phyloP scores from a whole-genome alignment of 306 rosid genomes.

The Casuarina cunninghamiana region DNA sequence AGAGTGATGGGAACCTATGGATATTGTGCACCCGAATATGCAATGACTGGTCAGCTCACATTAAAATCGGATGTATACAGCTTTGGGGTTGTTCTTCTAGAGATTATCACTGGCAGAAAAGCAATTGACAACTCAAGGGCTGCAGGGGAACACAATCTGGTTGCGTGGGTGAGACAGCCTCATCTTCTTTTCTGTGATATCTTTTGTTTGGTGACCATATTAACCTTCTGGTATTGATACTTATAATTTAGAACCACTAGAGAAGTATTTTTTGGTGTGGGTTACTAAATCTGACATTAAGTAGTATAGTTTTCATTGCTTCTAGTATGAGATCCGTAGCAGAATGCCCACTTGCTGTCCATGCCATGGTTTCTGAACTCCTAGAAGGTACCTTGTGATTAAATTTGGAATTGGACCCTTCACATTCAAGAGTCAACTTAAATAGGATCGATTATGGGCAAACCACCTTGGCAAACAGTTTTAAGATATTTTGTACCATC shows the following conservation, averaged over 20 bases:
- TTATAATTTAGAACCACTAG: background rate
- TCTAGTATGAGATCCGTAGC: background rate
- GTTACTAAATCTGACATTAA: background rate
- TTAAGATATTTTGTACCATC: background rate
- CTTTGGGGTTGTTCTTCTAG: slow-evolving; percentile 62
- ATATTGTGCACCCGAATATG: slow-evolving; percentile 64
- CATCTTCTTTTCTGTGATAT: slow-evolving; percentile 13
- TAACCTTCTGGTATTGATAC: slow-evolving; percentile 1
- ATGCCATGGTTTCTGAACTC: background rate
- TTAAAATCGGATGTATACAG: slow-evolving; percentile 58
- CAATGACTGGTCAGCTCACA: slow-evolving; percentile 67
- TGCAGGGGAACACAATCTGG: slow-evolving; percentile 57
- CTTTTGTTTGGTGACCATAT: background rate
- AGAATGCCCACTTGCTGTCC: background rate
- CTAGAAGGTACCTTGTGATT: background rate
- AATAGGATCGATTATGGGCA: background rate
- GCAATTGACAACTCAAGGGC: slow-evolving; percentile 53
- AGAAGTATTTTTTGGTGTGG: background rate
- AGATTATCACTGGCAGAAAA: slow-evolving; percentile 58
- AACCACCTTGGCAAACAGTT: background rate
- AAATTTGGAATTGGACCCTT: background rate
- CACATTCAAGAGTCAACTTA: slow-evolving; percentile 1
- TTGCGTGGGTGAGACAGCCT: slow-evolving; percentile 47
- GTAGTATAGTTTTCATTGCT: background rate
- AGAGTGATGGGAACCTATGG: slow-evolving; percentile 69